Conservation (phyloP, 1,284 basidiomycete genomes). For the Thelephora terrestris region DNA sequence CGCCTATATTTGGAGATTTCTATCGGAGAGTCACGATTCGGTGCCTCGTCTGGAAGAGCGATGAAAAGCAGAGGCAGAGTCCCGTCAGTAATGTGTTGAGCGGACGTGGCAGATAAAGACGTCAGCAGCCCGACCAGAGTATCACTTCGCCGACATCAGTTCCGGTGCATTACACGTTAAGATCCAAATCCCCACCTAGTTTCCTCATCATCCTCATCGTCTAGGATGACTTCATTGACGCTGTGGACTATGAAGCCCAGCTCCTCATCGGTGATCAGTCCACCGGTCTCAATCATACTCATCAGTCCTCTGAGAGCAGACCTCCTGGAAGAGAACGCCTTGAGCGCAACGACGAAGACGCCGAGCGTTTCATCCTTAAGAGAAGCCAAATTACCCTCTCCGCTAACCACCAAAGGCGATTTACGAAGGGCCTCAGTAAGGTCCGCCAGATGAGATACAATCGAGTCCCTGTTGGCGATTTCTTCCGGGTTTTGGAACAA, state of each 20-base stretch:
- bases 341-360: conserved; percentile 53
- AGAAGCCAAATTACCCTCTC: conserved; percentile 39
- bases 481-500: conserved; percentile 76
- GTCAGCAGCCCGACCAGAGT: conserved; percentile 61
- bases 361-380: conserved; percentile 74
- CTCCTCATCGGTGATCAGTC: conserved; percentile 63
- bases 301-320: conserved; percentile 56
- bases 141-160: conserved; percentile 33
- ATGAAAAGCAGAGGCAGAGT: conserved; percentile 77
- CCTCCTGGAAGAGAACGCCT: conserved; percentile 39
- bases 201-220: conserved; percentile 45
- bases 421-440: conserved; percentile 45
- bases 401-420: conserved; percentile 20
- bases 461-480: conserved; percentile 60
- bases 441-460: conserved; percentile 52
- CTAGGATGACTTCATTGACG: conserved; percentile 57
- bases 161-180: not conserved
- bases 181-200: conserved; percentile 32
- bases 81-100: conserved; percentile 63
- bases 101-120: conserved; percentile 50
- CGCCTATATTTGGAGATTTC: conserved; percentile 60
- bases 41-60: conserved; percentile 60
- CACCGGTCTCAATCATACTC: conserved; percentile 51
- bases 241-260: conserved; percentile 71
- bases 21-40: conserved; percentile 39